Evolutionary conservation across 2,329 filamentous ascomycete genomes (phyloP), one percentile per base, ranked within the genome.

Genomic region (Phyllachora maydis): DNA sequence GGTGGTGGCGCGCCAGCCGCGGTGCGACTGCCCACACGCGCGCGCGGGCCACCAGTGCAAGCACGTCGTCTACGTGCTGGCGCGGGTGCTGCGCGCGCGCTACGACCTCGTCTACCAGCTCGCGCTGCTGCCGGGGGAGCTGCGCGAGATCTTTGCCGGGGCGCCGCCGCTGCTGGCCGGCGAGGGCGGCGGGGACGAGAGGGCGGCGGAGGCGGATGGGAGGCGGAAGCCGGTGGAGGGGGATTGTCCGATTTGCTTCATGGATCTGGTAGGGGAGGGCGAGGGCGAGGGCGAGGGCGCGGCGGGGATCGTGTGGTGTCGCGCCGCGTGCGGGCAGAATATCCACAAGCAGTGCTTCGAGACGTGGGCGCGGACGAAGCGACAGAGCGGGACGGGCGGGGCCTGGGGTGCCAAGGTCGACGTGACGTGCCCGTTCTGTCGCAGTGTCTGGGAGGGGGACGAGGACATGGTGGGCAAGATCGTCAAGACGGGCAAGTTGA

Each of bases 391-490:
- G 3, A 22, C 21, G 4, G 37, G 37, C 4, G n/a, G n/a, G n/a
- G n/a, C n/a, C n/a, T n/a, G n/a, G n/a, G n/a, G n/a, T n/a, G n/a
- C n/a, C n/a, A n/a, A n/a, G n/a, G n/a, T n/a, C n/a, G 23, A 45
- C 10, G 54, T 63, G 10, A 68, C 63, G 1, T 73, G 67, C 33
- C 67, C 67, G 0, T 62, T 65, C 35, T 73, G 67, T 29, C 58
- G 66, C 8, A 60, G 57, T 8, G 35, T 39, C 1, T 73, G 68
- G 68, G 46, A 57, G 32, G 52, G 46, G 1, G 55, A 57, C 11
- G 42, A 50, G 11, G 43, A 46, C 3, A 36, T 47, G 30, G 41
- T 58, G 6, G 49, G 48, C 17, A 49, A 45, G 16, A 51, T 63
- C 13, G 46, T 45, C 22, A 55, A 49, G 30, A 44, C 41, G 1